Base-by-base conservation (phyloP, 192 early-diverging fungal species). In the Entomortierella chlamydospora region DNA sequence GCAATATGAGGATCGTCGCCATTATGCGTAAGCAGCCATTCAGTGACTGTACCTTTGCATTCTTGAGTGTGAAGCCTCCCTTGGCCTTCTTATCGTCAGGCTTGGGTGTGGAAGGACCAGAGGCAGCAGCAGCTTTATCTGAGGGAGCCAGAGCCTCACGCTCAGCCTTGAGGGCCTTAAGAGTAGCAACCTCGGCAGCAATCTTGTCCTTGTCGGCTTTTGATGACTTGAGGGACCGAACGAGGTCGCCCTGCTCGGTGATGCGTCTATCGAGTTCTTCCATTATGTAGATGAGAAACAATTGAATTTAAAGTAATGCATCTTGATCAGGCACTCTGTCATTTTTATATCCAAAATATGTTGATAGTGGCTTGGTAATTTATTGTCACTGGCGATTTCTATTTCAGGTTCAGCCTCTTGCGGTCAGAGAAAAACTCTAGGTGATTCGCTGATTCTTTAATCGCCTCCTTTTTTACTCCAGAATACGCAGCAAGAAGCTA, bases 1-100 rank as follows among this genome's bases (percentile, higher is more conserved):
- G n/a, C n/a, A n/a, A n/a, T n/a, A n/a, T n/a, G n/a, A n/a, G n/a
- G n/a, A n/a, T n/a, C n/a, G n/a, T n/a, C n/a, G n/a, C n/a, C n/a
- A n/a, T n/a, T n/a, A n/a, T n/a, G n/a, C n/a, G n/a, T n/a, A n/a
- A n/a, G n/a, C n/a, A n/a, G n/a, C 34, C 34, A 30, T 1, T 41
- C 58, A 3, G 22, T 28, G 18, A 41, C 12, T 3, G 2, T 85
- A 90, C 91, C 90, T 96, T 96, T 53, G 95, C 88, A 2, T 88
- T 91, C 74, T 96, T 96, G 13, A 96, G 85, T 15, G 83, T 83
- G 54, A 93, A 88, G 31, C 68, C 68, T 18, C 81, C 64, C 71
- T 90, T 89, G 37, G 62, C 73, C 23, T 70, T 79, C 60, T 88
- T 88, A 45, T 82, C 72, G 0, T 79, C 76, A 1, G 57, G 22